Evolutionary conservation across 2,329 filamentous ascomycete species (phyloP).

Genomic region (Paramyrothecium roridum): DNA sequence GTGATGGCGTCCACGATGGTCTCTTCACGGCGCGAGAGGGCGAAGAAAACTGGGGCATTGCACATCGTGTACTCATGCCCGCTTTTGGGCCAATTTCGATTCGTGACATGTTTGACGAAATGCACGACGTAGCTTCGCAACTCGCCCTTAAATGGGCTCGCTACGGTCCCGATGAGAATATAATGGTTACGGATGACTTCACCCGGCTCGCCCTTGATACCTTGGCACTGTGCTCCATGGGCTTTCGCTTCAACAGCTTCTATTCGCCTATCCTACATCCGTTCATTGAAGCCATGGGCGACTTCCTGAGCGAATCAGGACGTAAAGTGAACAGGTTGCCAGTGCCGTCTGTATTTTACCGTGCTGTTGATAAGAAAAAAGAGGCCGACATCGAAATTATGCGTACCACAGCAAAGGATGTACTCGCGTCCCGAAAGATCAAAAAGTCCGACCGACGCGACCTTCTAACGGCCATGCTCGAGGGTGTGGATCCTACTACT

Average conservation of each 20-base stretch:
- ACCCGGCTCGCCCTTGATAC: background rate
- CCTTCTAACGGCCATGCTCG: background rate
- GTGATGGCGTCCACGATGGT: slow-evolving; percentile 41
- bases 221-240: background rate
- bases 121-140: background rate
- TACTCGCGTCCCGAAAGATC: background rate
- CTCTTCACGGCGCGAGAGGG: slow-evolving; percentile 14
- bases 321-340: background rate
- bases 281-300: background rate
- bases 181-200: background rate
- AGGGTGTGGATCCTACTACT: background rate
- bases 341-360: too few relatives aligned
- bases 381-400: background rate
- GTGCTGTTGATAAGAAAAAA: background rate
- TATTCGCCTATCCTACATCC: background rate
- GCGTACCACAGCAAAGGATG: too few relatives aligned
- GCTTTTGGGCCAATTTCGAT: background rate
- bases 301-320: background rate
- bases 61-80: background rate
- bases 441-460: background rate
- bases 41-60: slow-evolving; percentile 9
- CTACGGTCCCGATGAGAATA: background rate
- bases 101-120: slow-evolving; percentile 45
- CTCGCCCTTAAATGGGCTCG: slow-evolving; percentile 20
- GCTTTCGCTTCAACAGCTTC: background rate